Evolutionary conservation across 225 moss, liverwort and hornwort species (phyloP).

Genomic region (Polytrichum formosum): DNA sequence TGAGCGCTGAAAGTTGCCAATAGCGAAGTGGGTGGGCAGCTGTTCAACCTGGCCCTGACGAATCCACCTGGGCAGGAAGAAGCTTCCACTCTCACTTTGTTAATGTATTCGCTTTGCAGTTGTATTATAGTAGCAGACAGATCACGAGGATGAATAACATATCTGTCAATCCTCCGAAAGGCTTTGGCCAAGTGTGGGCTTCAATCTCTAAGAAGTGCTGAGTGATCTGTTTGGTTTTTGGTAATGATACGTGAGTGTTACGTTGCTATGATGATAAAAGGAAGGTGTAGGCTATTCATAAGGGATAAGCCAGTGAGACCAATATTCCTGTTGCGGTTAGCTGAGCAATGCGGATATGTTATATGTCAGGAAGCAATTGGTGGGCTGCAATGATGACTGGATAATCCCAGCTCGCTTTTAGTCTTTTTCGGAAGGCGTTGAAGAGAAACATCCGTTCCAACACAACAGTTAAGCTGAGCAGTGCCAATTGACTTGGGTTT

Average conservation of each 20-base stretch:
- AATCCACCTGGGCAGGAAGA: constrained; percentile 27
- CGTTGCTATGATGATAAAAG: constrained; percentile 34
- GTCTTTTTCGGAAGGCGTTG: neutral
- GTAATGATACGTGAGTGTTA: no score
- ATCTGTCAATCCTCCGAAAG: constrained; percentile 63
- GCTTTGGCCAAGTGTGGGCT: constrained; percentile 41
- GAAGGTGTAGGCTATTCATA: constrained; percentile 24
- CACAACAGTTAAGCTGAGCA: neutral
- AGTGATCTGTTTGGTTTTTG: constrained; percentile 10
- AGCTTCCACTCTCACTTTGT: constrained; percentile 1
- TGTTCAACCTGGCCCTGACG: constrained; percentile 23
- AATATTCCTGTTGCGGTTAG: constrained; percentile 54
- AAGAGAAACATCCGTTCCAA: constrained; percentile 10
- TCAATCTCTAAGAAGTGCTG: constrained; percentile 23
- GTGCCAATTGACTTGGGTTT: no score
- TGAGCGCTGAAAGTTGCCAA: constrained; percentile 36
- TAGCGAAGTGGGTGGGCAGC: constrained; percentile 11
- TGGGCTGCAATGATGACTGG: constrained; percentile 7
- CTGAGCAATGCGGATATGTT: constrained; percentile 33
- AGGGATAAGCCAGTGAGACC: constrained; percentile 21
- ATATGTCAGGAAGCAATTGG: no score
- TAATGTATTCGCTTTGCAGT: neutral
- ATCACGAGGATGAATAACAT: constrained; percentile 31
- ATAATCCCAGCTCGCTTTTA: constrained; percentile 10
- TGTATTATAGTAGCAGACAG: neutral